Conservation (phyloP, 1,284 basidiomycete species). For the Fomitopsis betulina region DNA sequence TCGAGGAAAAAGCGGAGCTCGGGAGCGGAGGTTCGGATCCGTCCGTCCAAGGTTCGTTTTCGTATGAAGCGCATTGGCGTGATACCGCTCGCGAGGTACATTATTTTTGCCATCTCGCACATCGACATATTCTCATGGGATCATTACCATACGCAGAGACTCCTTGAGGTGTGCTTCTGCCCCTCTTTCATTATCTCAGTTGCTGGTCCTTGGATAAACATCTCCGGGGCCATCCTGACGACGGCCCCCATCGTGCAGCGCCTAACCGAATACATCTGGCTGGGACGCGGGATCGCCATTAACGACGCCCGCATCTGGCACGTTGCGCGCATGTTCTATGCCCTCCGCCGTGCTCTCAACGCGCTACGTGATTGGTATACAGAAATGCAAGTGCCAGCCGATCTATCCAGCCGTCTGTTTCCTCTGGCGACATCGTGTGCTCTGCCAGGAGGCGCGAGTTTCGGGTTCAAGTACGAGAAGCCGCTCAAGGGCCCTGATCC, state of each 20-base stretch:
- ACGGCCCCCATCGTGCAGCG: conserved; percentile 8
- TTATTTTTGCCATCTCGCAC: background rate
- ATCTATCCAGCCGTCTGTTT: background rate
- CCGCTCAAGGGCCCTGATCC: background rate
- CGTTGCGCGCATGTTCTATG: conserved; percentile 9
- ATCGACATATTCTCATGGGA: background rate
- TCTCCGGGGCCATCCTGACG: conserved; percentile 11
- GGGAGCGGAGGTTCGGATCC: background rate
- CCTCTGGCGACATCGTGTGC: conserved; percentile 2
- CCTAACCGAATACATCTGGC: conserved; percentile 17
- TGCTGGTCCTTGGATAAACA: conserved; percentile 7
- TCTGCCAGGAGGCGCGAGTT: background rate
- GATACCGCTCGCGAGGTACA: background rate
- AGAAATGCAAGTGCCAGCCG: background rate
- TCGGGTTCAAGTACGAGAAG: conserved; percentile 1
- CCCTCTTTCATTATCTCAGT: conserved; percentile 9
- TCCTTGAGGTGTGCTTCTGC: conserved; percentile 2
- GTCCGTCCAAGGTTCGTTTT: background rate
- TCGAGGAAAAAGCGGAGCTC: background rate
- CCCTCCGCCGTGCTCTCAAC: background rate
- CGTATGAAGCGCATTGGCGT: background rate
- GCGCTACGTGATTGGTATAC: conserved; percentile 2
- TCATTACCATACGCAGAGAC: background rate
- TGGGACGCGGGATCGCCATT: conserved; percentile 7
- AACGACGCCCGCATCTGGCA: conserved; percentile 5